A percentile compares a stretch with the other conserved stretches of the same genome.
These are phyloP conservation scores for Theileria annulata DNA, from an alignment of 169 alveolate species.

Conservation along the genomic window DNA sequence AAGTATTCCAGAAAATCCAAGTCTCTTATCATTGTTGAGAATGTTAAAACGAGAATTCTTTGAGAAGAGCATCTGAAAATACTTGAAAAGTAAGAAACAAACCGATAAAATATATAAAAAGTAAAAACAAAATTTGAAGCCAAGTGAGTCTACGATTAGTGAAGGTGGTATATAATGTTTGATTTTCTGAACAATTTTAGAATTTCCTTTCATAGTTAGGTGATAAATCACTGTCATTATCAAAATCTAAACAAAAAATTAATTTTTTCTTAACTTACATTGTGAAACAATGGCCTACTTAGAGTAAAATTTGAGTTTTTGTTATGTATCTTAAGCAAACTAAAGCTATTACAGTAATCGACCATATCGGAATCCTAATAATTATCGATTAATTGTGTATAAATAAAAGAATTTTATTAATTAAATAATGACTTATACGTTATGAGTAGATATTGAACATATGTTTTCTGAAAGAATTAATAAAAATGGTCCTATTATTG, in stretches of 20 bases:
- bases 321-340: not conserved
- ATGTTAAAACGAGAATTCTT: not conserved
- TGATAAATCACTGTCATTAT: not conserved
- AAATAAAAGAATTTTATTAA: too few relatives aligned
- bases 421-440: not conserved
- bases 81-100: not conserved
- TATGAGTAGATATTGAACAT: conserved; percentile 25
- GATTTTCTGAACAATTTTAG: not conserved
- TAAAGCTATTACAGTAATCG: conserved; percentile 1
- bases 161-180: not conserved
- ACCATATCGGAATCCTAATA: conserved; percentile 4
- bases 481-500: conserved; percentile 31
- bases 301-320: not conserved
- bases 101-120: conserved; percentile 2
- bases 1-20: not conserved
- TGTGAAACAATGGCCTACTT: not conserved
- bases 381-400: not conserved
- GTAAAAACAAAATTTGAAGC: conserved; percentile 1
- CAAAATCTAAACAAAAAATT: not conserved
- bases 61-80: not conserved
- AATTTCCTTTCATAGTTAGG: not conserved
- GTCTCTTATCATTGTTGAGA: not conserved
- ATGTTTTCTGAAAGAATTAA: conserved; percentile 35
- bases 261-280: not conserved
- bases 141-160: not conserved